Evolutionary conservation across 78 protist species (phyloP).

Genomic region (Dictyostelium intermedium): DNA sequence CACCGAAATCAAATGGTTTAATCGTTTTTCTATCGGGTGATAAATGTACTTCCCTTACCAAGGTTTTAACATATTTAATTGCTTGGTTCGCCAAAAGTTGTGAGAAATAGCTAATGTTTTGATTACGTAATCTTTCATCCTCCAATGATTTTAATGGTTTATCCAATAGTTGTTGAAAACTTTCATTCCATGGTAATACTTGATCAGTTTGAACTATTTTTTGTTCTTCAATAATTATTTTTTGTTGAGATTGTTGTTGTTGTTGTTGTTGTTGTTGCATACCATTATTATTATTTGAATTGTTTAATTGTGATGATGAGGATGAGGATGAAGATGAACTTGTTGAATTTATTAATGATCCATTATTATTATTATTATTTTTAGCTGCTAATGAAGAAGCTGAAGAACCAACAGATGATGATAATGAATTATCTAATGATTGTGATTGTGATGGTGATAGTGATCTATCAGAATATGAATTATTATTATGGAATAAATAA

Average conservation of each 20-base stretch:
- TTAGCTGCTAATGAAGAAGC: neutral
- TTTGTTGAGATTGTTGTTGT: neutral
- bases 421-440: neutral
- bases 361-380: neutral
- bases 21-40: slow-evolving; percentile 18
- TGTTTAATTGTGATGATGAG: neutral
- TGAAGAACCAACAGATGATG: neutral
- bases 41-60: slow-evolving; percentile 68
- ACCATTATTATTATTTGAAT: neutral
- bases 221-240: neutral
- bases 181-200: slow-evolving; percentile 71
- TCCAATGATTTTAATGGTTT: slow-evolving; percentile 52
- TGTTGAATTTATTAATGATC: neutral
- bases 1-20: slow-evolving; percentile 39
- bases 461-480: neutral
- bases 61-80: slow-evolving; percentile 47
- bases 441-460: neutral
- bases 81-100: slow-evolving; percentile 51
- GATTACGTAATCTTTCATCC: slow-evolving; percentile 48
- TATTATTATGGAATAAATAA: neutral
- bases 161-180: slow-evolving; percentile 67
- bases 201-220: neutral
- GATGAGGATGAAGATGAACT: neutral
- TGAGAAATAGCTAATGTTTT: slow-evolving; percentile 8
- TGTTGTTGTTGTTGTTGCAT: neutral